Evolutionary conservation across 345 rosid genomes (phyloP).

Genomic region (Acer negundo): DNA sequence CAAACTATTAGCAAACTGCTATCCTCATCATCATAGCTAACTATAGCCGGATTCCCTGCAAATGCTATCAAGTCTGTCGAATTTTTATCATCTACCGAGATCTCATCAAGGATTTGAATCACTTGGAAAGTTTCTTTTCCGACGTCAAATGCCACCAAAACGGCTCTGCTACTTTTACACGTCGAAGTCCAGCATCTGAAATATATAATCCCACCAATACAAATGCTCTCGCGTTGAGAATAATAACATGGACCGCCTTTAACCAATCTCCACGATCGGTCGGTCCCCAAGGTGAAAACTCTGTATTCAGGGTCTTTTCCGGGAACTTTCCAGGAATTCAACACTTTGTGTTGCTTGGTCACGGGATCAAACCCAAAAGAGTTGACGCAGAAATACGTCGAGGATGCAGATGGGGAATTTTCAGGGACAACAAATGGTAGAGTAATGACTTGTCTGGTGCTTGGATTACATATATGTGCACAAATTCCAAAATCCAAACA

Average conservation of each 20-base stretch:
- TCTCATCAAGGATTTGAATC: constrained; percentile 5
- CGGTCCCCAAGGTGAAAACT: constrained; percentile 22
- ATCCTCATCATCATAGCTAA: background rate
- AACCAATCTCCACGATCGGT: constrained; percentile 17
- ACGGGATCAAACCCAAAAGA: constrained; percentile 25
- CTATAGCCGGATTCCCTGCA: constrained; percentile 15
- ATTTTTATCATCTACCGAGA: background rate
- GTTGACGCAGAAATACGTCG: constrained; percentile 22
- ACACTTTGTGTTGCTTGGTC: constrained; percentile 19
- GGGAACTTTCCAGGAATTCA: constrained; percentile 23
- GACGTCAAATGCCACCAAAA: constrained; percentile 21
- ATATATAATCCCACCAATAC: constrained; percentile 22
- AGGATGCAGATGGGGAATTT: constrained; percentile 8
- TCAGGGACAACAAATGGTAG: constrained; percentile 6
- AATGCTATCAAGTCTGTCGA: constrained; percentile 11
- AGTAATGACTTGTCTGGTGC: constrained; percentile 14
- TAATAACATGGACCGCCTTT: constrained; percentile 13
- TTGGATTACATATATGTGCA: constrained; percentile 28
- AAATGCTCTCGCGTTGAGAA: constrained; percentile 24
- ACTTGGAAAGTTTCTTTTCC: constrained; percentile 9
- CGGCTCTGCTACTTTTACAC: background rate
- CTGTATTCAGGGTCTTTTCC: background rate
- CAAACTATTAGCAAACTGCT: background rate
- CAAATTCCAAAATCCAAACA: constrained; percentile 29
- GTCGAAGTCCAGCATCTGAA: constrained; percentile 15